Base-by-base conservation (phyloP, 805 yeast species). In the Candida tammaniensis region DNA sequence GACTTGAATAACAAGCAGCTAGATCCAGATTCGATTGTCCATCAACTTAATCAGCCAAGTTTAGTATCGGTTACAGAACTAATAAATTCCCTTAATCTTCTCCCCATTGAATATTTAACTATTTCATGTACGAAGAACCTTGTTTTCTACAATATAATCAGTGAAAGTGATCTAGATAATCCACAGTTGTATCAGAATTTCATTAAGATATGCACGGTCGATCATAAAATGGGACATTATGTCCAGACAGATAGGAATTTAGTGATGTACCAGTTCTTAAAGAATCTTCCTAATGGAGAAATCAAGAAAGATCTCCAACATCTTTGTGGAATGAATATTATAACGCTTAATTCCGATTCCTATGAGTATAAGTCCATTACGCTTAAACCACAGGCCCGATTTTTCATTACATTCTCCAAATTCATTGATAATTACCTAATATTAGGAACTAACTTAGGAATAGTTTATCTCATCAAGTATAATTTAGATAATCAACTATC, bases 101-200 rank as follows among this genome's bases (percentile, higher is more conserved):
- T 43, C 17, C 48, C 48, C 11, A 40, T 29, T 29, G 45, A 40
- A 17, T 40, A 38, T 17, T 20, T 43, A 12, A 40, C 43, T 8
- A 36, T 43, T 7, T 28, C 25, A 14, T 27, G 33, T 22, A 35
- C 33, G 11, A 33, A 40, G n/a, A 40, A 40, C 13, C 17, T 40
- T n/a, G 21, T 40, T 7, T 43, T 43, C 19, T 33, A 27, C 25
- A 43, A 40, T 18, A 24, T 36, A 15, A 40, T 43, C 16, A 40
- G 44, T 36, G 48, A 43, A 34, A 40, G 48, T 32, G 48, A 43
- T 27, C 31, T 43, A 24, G 48, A 43, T 29, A 43, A 43, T 30
- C 48, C 48, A 4, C 43, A 40, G 17, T 28, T 43, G 4, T 43
- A 43, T 19, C 48, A 43, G 19, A 43, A 43, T 24, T 40, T 40